Evolutionary conservation across 768 basidiomycete species (phyloP).

Genomic region (Lactarius hengduanensis): DNA sequence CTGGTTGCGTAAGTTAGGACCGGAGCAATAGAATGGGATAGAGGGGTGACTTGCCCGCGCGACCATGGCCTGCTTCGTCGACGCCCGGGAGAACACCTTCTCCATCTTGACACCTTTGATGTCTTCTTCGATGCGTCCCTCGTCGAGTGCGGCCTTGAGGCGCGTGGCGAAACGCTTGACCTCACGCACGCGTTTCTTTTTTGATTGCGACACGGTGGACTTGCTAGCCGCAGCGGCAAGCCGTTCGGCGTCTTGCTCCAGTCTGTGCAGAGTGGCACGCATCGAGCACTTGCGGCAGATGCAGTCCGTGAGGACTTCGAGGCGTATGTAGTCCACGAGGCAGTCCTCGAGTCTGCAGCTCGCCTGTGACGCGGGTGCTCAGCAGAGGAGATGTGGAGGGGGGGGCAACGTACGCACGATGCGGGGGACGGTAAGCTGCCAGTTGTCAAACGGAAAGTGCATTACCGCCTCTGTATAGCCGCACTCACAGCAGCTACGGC

Average conservation of each 20-base stretch:
- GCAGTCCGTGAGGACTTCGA: slow-evolving; percentile 88
- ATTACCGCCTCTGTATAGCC: slow-evolving; percentile 94
- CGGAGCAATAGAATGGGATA: slow-evolving; percentile 10
- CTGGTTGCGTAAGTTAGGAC: slow-evolving; percentile 37
- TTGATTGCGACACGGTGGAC: slow-evolving; percentile 58
- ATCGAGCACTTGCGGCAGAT: slow-evolving; percentile 91
- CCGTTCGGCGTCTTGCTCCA: slow-evolving; percentile 60
- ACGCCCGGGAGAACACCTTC: slow-evolving; percentile 68
- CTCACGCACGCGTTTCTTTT: slow-evolving; percentile 74
- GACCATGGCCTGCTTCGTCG: slow-evolving; percentile 90
- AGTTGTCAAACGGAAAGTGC: slow-evolving; percentile 86
- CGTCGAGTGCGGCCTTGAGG: slow-evolving; percentile 62
- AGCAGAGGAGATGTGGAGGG: slow-evolving; percentile 5
- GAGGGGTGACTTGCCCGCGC: slow-evolving; percentile 62
- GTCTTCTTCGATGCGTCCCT: slow-evolving; percentile 81
- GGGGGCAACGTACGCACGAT: slow-evolving; percentile 48
- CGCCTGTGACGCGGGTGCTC: slow-evolving; percentile 40
- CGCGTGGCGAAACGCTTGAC: slow-evolving; percentile 60
- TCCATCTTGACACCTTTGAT: slow-evolving; percentile 79
- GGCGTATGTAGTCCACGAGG: slow-evolving; percentile 81
- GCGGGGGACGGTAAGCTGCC: slow-evolving; percentile 75
- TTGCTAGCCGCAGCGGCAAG: slow-evolving; percentile 40
- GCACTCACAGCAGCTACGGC: slow-evolving; percentile 83
- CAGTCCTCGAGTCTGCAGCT: slow-evolving; percentile 77
- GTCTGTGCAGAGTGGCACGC: slow-evolving; percentile 65